phyloP scores from a whole-genome alignment of 805 yeast genomes.

The Wickerhamiella allomyrinae region DNA sequence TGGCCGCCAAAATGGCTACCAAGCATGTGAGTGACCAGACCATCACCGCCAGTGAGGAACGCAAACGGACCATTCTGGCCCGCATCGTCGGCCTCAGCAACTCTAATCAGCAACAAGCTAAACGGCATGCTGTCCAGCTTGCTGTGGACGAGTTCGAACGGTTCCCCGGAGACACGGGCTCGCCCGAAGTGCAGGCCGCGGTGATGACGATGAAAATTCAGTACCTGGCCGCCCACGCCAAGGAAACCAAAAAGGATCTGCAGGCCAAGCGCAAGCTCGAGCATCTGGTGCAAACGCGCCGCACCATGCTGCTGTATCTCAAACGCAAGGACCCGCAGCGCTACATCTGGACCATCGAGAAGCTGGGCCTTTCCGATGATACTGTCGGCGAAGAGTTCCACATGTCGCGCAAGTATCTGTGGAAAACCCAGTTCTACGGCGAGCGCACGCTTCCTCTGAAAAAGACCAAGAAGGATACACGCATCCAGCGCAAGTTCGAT shows the following conservation, averaged over 20 bases:
- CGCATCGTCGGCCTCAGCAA: slow-evolving; percentile 67
- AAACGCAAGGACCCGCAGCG: slow-evolving; percentile 66
- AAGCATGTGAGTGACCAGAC: not conserved
- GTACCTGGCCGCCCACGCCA: slow-evolving; percentile 59
- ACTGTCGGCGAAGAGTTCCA: slow-evolving; percentile 61
- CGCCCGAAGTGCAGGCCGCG: slow-evolving; percentile 94
- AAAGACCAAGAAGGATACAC: slow-evolving; percentile 19
- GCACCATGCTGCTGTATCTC: slow-evolving; percentile 64
- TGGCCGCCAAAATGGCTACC: slow-evolving; percentile 25
- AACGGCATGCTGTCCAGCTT: slow-evolving; percentile 41
- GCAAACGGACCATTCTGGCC: slow-evolving; percentile 50
- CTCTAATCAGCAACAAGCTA: slow-evolving; percentile 43
- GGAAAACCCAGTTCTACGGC: slow-evolving; percentile 25
- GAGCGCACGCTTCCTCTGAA: slow-evolving; percentile 25
- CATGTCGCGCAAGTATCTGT: slow-evolving; percentile 24
- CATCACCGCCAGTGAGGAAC: slow-evolving; percentile 27
- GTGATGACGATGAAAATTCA: slow-evolving; percentile 69
- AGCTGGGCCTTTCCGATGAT: slow-evolving; percentile 74
- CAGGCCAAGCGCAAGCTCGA: slow-evolving; percentile 56
- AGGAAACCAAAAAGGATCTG: slow-evolving; percentile 57
- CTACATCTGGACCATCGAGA: slow-evolving; percentile 74
- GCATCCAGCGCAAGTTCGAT: slow-evolving; percentile 13
- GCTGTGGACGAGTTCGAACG: slow-evolving; percentile 74
- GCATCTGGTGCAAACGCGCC: slow-evolving; percentile 81
- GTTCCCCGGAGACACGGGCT: slow-evolving; percentile 82